Percentiles rank a stretch among this genome's conserved stretches.
These are phyloP conservation scores for Sugiyamaella grinbergsii DNA, from an alignment of 1,139 yeast species.

Conservation along the genomic window DNA sequence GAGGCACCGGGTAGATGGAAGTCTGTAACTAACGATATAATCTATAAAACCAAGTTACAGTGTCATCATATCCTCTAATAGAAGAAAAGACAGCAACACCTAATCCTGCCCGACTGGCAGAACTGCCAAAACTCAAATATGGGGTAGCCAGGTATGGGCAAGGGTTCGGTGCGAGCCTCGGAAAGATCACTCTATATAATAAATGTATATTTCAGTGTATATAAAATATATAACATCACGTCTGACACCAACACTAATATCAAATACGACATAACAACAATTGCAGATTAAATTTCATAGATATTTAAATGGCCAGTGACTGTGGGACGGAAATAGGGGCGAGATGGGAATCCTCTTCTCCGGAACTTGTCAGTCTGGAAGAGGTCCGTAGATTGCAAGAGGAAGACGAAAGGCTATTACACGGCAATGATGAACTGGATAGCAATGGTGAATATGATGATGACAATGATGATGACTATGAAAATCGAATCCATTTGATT, in stretches of 20 bases:
- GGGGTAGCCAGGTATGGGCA: not conserved
- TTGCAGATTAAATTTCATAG: not conserved
- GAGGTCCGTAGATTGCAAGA: constrained; percentile 9
- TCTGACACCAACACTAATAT: too few species aligned
- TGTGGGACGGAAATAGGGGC: not conserved
- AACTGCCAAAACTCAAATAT: too few species aligned
- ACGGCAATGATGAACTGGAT: not conserved
- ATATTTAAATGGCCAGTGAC: constrained; percentile 1
- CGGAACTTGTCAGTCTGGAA: constrained; percentile 13
- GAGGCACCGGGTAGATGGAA: too few species aligned
- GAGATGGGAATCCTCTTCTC: constrained; percentile 16
- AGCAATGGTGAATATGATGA: not conserved
- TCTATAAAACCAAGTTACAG: too few species aligned
- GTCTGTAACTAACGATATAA: too few species aligned
- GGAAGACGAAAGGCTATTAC: not conserved
- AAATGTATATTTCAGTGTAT: too few species aligned
- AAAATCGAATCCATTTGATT: not conserved
- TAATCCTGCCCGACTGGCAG: too few species aligned
- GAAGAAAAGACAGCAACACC: too few species aligned
- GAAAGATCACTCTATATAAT: too few species aligned
- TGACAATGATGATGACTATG: constrained; percentile 8
- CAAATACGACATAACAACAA: not conserved
- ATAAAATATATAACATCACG: too few species aligned
- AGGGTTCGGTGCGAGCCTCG: constrained; percentile 4
- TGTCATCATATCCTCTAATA: too few species aligned